Evolutionary conservation across 805 yeast species (phyloP).

Genomic region (Candida tibetensis): DNA sequence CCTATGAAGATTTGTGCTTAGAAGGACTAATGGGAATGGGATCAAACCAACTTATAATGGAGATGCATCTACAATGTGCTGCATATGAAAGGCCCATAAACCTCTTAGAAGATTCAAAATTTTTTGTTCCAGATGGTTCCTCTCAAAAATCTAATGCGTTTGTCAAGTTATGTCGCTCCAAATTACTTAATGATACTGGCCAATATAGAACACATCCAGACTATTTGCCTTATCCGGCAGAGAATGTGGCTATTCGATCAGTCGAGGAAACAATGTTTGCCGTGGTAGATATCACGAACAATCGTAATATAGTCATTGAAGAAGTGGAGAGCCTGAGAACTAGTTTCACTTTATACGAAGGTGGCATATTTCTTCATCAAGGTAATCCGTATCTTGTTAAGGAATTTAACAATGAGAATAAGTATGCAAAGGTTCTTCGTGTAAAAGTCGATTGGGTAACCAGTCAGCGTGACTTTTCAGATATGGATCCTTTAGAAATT

Average conservation of each 20-base stretch:
- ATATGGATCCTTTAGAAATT: slow-evolving; percentile 81
- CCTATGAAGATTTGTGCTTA: slow-evolving; percentile 43
- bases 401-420: slow-evolving; percentile 77
- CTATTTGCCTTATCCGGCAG: slow-evolving; percentile 80
- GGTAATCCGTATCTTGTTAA: slow-evolving; percentile 86
- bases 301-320: slow-evolving; percentile 75
- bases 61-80: slow-evolving; percentile 91
- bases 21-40: slow-evolving; percentile 33
- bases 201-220: slow-evolving; percentile 35
- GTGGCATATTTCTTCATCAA: slow-evolving; percentile 92
- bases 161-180: slow-evolving; percentile 33
- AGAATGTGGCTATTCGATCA: slow-evolving; percentile 74
- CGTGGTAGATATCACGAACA: slow-evolving; percentile 84
- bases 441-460: slow-evolving; percentile 96
- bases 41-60: slow-evolving; percentile 48
- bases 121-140: slow-evolving; percentile 46
- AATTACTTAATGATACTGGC: slow-evolving; percentile 34
- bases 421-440: slow-evolving; percentile 78
- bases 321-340: slow-evolving; percentile 87
- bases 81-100: slow-evolving; percentile 78
- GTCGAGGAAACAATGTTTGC: slow-evolving; percentile 80
- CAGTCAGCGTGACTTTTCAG: slow-evolving; percentile 85
- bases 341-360: slow-evolving; percentile 84
- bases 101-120: slow-evolving; percentile 50
- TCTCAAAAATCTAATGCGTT: slow-evolving; percentile 17